Evolutionary conservation across 441 rosid species (phyloP).

Genomic region (Isatis lusitanica): DNA sequence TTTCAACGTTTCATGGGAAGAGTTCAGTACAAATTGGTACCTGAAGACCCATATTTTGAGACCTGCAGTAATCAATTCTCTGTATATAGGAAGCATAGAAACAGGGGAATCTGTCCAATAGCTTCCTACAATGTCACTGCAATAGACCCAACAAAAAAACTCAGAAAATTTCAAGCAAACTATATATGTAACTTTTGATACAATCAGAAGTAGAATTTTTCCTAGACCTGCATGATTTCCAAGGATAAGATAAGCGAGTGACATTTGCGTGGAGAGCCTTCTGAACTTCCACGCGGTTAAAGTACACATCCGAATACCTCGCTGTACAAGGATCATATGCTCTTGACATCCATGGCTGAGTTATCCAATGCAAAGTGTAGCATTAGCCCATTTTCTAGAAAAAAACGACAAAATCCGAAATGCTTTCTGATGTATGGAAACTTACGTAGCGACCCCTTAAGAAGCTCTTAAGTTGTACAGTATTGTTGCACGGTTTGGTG

Average conservation of each 20-base stretch:
- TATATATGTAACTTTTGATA: neutral
- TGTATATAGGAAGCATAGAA: constrained; percentile 90
- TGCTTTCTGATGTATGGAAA: neutral
- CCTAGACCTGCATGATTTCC: constrained; percentile 88
- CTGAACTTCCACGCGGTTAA: constrained; percentile 82
- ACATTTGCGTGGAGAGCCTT: constrained; percentile 87
- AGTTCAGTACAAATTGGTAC: constrained; percentile 32
- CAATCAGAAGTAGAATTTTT: neutral
- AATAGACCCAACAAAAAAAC: neutral
- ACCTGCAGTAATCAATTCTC: constrained; percentile 81
- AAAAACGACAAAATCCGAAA: neutral
- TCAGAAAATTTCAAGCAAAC: neutral
- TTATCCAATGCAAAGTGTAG: constrained; percentile 15
- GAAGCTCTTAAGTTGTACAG: constrained; percentile 52
- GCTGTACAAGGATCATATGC: constrained; percentile 98
- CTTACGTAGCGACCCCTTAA: constrained; percentile 78
- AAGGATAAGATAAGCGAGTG: constrained; percentile 65
- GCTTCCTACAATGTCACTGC: constrained; percentile 66
- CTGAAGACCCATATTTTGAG: constrained; percentile 87
- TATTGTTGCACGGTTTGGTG: constrained; percentile 68
- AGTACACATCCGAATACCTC: constrained; percentile 67
- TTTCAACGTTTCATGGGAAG: neutral
- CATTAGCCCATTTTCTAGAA: constrained; percentile 5
- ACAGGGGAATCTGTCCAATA: constrained; percentile 88
- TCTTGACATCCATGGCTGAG: constrained; percentile 96